A percentile compares a stretch with the other conserved stretches of the same genome.
Evolutionary conservation across 2,329 filamentous ascomycete genomes (phyloP).

Genomic region (Ophidiomyces ophidiicola): DNA sequence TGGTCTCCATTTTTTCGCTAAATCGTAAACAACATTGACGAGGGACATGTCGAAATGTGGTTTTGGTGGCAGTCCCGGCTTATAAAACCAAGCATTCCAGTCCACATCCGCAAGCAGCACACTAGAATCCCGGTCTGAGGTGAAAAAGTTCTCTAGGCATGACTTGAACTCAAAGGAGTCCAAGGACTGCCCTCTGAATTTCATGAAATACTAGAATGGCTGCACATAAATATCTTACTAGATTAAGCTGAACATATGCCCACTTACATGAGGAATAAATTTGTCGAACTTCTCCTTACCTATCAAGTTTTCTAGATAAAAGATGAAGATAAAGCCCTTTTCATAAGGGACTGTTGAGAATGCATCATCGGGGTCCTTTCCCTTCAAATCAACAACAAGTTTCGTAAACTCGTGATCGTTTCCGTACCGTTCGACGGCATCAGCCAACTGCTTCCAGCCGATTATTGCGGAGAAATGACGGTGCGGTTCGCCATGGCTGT

Average conservation of each 20-base stretch:
- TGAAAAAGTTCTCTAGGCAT: slow-evolving; percentile 77
- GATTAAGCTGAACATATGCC: not conserved
- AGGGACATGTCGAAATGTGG: slow-evolving; percentile 81
- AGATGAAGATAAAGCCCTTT: slow-evolving; percentile 91
- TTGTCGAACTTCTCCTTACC: slow-evolving; percentile 80
- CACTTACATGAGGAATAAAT: slow-evolving; percentile 66
- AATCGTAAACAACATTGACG: slow-evolving; percentile 69
- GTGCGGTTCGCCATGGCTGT: slow-evolving; percentile 66
- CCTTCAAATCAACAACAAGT: slow-evolving; percentile 73
- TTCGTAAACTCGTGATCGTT: slow-evolving; percentile 86
- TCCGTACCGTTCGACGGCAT: slow-evolving; percentile 67
- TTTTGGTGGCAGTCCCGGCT: slow-evolving; percentile 78
- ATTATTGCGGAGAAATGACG: slow-evolving; percentile 93
- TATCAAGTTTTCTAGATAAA: slow-evolving; percentile 74
- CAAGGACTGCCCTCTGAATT: slow-evolving; percentile 72
- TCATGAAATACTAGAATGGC: slow-evolving; percentile 57
- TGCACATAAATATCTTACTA: slow-evolving; percentile 10
- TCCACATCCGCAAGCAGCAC: slow-evolving; percentile 60
- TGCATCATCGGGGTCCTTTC: slow-evolving; percentile 87
- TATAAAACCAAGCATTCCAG: slow-evolving; percentile 83
- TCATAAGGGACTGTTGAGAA: slow-evolving; percentile 91
- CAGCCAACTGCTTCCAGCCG: slow-evolving; percentile 80
- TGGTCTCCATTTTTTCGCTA: slow-evolving; percentile 70
- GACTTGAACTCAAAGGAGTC: slow-evolving; percentile 91
- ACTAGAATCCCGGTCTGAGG: slow-evolving; percentile 47